Percentiles rank a stretch among this genome's conserved stretches.
Conservation (phyloP, 805 yeast genomes). For the Wickerhamiella allomyrinae region DNA sequence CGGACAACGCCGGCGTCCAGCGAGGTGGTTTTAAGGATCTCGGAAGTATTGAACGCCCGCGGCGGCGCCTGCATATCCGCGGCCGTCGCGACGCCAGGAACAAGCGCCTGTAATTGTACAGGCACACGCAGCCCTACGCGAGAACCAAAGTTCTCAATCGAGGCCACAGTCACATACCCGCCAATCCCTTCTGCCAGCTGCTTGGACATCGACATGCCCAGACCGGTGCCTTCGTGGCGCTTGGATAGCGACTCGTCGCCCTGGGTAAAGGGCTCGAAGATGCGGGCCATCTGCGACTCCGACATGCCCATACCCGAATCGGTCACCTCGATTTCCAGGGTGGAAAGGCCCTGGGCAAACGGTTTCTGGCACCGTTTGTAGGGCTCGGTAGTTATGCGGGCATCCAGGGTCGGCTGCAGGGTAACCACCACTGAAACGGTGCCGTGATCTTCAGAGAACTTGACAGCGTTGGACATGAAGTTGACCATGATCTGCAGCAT, state of each 20-base stretch:
- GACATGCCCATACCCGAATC: constrained; percentile 94
- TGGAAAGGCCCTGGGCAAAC: constrained; percentile 6
- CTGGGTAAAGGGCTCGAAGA: constrained; percentile 91
- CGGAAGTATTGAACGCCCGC: not conserved
- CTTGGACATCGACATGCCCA: constrained; percentile 78
- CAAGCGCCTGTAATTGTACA: constrained; percentile 4
- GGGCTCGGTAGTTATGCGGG: constrained; percentile 5
- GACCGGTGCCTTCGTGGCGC: constrained; percentile 89
- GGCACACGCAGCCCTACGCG: constrained; percentile 13
- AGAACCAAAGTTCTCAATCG: constrained; percentile 18
- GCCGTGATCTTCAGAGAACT: constrained; percentile 62
- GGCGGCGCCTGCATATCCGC: not conserved
- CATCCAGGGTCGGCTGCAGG: constrained; percentile 8
- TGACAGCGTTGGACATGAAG: constrained; percentile 74
- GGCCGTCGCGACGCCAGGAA: not conserved
- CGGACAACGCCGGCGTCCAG: not conserved
- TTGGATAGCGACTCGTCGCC: constrained; percentile 89
- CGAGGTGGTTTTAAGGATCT: not conserved
- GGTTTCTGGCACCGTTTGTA: constrained; percentile 5
- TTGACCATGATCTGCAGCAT: constrained; percentile 84
- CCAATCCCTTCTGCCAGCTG: constrained; percentile 82
- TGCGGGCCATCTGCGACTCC: constrained; percentile 59
- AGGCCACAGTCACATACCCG: constrained; percentile 44
- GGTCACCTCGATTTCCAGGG: constrained; percentile 52
- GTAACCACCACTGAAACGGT: constrained; percentile 17